Base-by-base conservation (phyloP, 805 yeast species). In the Saturnispora quitensis region DNA sequence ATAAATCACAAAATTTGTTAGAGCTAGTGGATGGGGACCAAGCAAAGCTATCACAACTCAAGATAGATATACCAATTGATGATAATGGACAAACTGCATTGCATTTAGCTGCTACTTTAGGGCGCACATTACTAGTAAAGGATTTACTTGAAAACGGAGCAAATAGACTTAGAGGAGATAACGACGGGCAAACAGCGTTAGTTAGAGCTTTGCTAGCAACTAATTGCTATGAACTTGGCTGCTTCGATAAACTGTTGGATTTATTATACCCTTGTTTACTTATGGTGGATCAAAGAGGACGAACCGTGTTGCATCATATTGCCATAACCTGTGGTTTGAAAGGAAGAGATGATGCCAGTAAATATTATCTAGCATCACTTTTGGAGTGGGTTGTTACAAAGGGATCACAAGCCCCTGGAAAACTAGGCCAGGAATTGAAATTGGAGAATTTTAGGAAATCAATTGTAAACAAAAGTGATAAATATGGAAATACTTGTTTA, bases 51-150 rank as follows among this genome's bases (percentile, higher is more conserved):
- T 15, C 25, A 3, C 53, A 48, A 9, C 72, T 87, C 36, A 77
- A 80, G 53, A 73, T 90, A 48, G 93, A 89, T 61, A 87, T 89
- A 34, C 83, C 97, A 1, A 86, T 95, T 44, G 99, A 95, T 67
- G 95, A 87, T 59, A 80, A 84, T 53, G 97, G 98, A 0, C 93
- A 93, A 63, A 85, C 96, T 0, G 89, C 96, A 0, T 73, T 93
- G 52, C 99, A 93, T 67, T 87, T 98, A 95, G 95, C 97, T 3
- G 82, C 97, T 15, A 87, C 97, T 0, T 75, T 93, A 65, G 98
- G 95, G 0, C 80, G 88, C 53, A 68, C 83, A 1, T 71, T 80
- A 3, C 73, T 90, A 48, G 91, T 89, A 3, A 78, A 72, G 43
- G 82, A 82, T 40, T 73, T 88, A 15, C 84, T 93, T 31, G 70